Base-by-base conservation (phyloP, 331 rosid genomes). In the Quercus phellos region DNA sequence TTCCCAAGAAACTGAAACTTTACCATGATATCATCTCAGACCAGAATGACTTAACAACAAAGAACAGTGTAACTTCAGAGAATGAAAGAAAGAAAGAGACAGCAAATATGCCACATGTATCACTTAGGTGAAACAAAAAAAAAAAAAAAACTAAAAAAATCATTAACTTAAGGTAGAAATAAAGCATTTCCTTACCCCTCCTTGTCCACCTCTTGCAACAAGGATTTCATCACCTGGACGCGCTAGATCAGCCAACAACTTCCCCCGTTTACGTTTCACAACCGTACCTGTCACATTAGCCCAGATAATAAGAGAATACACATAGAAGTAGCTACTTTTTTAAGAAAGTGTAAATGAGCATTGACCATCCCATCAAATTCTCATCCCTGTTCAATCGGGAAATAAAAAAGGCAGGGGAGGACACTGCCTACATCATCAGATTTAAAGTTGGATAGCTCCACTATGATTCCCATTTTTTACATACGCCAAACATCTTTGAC, bases 181-280 rank as follows among this genome's bases (percentile, higher is more conserved):
- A 83, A 51, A 68, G 19, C 18, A 72, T 53, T 51, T 59, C 69
- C 85, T 76, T 86, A 91, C 98, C 98, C 98, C 99, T 87, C 99
- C 99, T 84, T 91, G 97, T 78, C 98, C 99, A 9, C 99, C 98
- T 87, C 94, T 88, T 0, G 96, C 99, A 29, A 91, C 98, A 74
- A 91, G 90, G 82, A 95, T 80, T 86, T 95, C 96, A 58, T 95
- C 98, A 61, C 94, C 93, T 3, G 88, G 94, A 79, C 43, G 86
- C 1, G 90, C 94, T 55, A 95, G 85, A 86, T 95, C 99, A 77
- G 89, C 97, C 83, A 93, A 85, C 82, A 81, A 51, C 82, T 90
- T 95, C 78, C 99, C 99, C 51, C 92, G 81, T 70, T 90, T 95
- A 77, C 74, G 90, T 87, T 90, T 95, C 79, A 95, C 96, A 55